Base-by-base conservation (phyloP, 768 basidiomycete genomes). In the Tulasnella calospora region DNA sequence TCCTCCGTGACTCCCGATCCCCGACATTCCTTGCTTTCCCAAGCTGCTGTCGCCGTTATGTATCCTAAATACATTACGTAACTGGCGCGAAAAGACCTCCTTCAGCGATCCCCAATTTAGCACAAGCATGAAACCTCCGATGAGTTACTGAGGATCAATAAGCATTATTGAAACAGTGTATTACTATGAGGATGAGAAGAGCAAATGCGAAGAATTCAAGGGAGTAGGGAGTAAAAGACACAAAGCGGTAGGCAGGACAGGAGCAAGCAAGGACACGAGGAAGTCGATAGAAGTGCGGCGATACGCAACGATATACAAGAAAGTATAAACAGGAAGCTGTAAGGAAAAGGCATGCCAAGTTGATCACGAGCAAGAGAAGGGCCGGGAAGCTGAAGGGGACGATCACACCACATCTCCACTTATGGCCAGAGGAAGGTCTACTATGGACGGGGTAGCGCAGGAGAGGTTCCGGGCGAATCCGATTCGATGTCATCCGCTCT, bases 151-250 rank as follows among this genome's bases (percentile, higher is more conserved):
- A 27, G 71, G 44, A 46, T 40, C 44, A 72, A 76, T 76, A 76
- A 76, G 55, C 69, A 57, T 76, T 76, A 76, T 76, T 76, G 75
- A 57, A 76, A 76, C 75, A 76, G 57, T 76, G 75, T 57, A 69
- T 55, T 76, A 76, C 57, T 47, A 47, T 41, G 71, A 74, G 33
- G 30, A 67, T 74, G 41, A 36, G 35, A 27, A 10, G 73, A 47
- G 73, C 17, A 55, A 27, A 74, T 74, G 73, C 73, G 73, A 55
- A 47, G 73, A 47, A 74, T 74, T 46, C 38, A 41, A 73, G 19
- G 38, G 38, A 40, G 38, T 40, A 40, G 12, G 44, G 13, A 73
- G 71, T 41, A 44, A 55, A 47, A 47, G 21, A 74, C 17, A 47
- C 44, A 47, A 74, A 55, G 23, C 44, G 46, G 15, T 9, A 35